Evolutionary conservation across 345 rosid genomes (phyloP).

Genomic region (Clarkia xantiana): DNA sequence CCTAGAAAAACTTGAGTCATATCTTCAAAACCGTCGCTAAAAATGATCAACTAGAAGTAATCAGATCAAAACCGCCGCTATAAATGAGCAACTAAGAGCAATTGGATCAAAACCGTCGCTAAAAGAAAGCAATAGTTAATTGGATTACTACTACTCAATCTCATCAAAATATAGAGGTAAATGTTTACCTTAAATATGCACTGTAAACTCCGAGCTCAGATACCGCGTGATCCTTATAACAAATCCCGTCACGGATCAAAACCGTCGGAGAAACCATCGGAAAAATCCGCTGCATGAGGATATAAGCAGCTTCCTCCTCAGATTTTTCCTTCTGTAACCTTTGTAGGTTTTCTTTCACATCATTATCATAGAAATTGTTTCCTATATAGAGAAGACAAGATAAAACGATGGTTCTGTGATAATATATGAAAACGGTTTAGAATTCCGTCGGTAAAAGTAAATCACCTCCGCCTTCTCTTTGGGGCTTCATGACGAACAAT

Average conservation of each 20-base stretch:
- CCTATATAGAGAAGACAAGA: constrained; percentile 14
- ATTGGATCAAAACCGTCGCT: too few species aligned
- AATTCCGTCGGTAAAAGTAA: neutral
- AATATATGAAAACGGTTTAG: neutral
- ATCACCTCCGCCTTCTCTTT: constrained; percentile 97
- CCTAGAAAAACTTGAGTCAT: too few species aligned
- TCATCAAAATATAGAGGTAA: neutral
- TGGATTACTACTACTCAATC: too few species aligned
- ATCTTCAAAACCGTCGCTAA: too few species aligned
- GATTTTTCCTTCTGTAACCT: constrained; percentile 47
- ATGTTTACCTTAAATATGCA: constrained; percentile 66
- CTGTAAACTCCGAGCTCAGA: constrained; percentile 89
- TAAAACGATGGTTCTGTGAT: neutral
- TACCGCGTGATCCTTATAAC: constrained; percentile 51
- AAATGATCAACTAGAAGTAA: too few species aligned
- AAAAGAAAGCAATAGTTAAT: too few species aligned
- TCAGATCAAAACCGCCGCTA: too few species aligned
- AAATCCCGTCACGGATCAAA: constrained; percentile 67
- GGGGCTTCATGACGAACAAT: constrained; percentile 86
- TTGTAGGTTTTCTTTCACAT: constrained; percentile 61
- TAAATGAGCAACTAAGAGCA: too few species aligned
- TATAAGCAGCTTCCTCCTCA: constrained; percentile 77
- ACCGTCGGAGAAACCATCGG: constrained; percentile 44
- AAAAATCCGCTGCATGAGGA: constrained; percentile 95
- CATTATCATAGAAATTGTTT: constrained; percentile 80